Evolutionary conservation across 1,284 basidiomycete species (phyloP), one percentile per base, ranked within the genome.

Genomic region (Omphalotus olearius): DNA sequence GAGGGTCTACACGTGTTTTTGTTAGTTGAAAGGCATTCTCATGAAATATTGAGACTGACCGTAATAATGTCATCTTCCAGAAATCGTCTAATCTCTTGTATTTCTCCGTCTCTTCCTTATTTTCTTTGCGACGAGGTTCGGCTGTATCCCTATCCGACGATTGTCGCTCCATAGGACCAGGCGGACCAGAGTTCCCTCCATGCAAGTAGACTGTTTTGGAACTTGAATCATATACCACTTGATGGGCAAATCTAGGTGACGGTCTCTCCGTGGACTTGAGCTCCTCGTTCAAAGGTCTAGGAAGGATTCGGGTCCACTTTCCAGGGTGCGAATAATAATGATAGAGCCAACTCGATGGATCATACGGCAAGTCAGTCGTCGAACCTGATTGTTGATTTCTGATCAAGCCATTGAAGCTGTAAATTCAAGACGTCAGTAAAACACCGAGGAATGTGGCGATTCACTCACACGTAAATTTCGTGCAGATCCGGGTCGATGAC

Each of bases 401-500:
- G 5, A 75, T 79, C 20, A 86, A 61, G 1, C 85, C 83, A 57
- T 77, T 82, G 58, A 86, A 79, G 14, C 83, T 85, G 35, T n/a
- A 50, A 11, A 51, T 20, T 46, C 30, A 13, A 28, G 36, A 16
- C 20, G 33, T 49, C 45, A 25, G 39, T 30, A 50, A 17, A 26
- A 51, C 16, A 41, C 33, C 48, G 30, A 38, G 40, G 54, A 20
- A 36, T 40, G 30, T 20, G 16, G 20, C 26, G 44, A 7, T 30
- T 33, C 45, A 69, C 85, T 52, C 64, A 88, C 87, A 89, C 73
- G 58, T 88, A 90, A 5, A 90, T 78, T 60, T 91, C 87, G 51
- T 75, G 76, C 48, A 83, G 56, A 7, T 68, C 65, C 0, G 79
- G 67, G 57, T 90, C 85, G 17, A 88, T 76, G 4, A 84, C 80